Conservation (phyloP, 1,139 yeast genomes). For the Yamadazyma atlantica region DNA sequence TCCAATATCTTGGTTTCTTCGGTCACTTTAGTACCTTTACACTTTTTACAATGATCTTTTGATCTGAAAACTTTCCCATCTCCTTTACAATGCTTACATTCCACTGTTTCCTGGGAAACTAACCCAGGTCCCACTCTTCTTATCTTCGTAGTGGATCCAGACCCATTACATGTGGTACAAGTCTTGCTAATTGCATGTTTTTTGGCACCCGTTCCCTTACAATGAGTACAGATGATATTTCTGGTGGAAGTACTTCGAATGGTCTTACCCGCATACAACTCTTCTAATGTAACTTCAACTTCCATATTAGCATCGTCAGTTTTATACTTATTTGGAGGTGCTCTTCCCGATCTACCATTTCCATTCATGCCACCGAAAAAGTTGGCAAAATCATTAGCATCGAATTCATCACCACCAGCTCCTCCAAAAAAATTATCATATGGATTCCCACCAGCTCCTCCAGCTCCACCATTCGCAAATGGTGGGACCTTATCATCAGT, state of each 20-base stretch:
- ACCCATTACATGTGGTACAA: constrained; percentile 74
- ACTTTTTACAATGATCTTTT: constrained; percentile 76
- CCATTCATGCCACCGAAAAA: constrained; percentile 54
- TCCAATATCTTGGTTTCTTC: constrained; percentile 76
- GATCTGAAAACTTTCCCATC: constrained; percentile 60
- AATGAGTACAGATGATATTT: constrained; percentile 65
- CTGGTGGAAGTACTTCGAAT: constrained; percentile 75
- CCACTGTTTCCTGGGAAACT: constrained; percentile 60
- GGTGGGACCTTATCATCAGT: constrained; percentile 30
- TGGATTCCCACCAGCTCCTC: constrained; percentile 34
- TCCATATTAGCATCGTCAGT: constrained; percentile 71
- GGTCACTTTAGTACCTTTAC: constrained; percentile 62
- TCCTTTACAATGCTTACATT: constrained; percentile 74
- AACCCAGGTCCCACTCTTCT: constrained; percentile 76
- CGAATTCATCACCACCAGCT: constrained; percentile 33
- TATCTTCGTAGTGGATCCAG: constrained; percentile 61
- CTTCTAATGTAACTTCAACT: constrained; percentile 68
- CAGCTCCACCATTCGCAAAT: constrained; percentile 21
- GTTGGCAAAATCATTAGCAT: constrained; percentile 69
- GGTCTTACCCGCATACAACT: constrained; percentile 77
- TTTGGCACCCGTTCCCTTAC: constrained; percentile 76
- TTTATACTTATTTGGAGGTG: constrained; percentile 16
- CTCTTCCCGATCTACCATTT: constrained; percentile 10
- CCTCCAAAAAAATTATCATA: constrained; percentile 39
- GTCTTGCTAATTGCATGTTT: constrained; percentile 54